phyloP scores from a whole-genome alignment of 2,329 filamentous ascomycete species.

The Huntiella abstrusa region DNA sequence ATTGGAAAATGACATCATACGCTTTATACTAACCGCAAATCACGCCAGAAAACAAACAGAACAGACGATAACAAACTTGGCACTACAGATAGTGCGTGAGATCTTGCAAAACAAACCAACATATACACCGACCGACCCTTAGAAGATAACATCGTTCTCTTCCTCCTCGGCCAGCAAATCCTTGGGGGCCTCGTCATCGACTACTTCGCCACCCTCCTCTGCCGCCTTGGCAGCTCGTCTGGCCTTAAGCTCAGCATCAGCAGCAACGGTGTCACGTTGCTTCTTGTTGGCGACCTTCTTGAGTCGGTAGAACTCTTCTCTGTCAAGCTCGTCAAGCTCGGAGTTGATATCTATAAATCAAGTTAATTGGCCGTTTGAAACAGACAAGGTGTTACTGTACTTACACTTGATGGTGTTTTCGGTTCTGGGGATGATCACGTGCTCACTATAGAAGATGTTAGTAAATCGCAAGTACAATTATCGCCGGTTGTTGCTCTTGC shows the following conservation, averaged over 20 bases:
- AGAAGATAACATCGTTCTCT: conserved; percentile 78
- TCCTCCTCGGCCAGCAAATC: conserved; percentile 60
- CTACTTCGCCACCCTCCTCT: conserved; percentile 23
- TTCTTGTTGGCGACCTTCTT: conserved; percentile 90
- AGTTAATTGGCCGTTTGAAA: neutral
- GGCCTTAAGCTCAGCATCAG: conserved; percentile 57
- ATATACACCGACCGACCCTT: conserved; percentile 10
- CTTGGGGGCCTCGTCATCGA: conserved; percentile 26
- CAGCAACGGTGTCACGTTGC: conserved; percentile 52
- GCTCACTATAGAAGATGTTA: conserved; percentile 36
- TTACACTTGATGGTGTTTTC: conserved; percentile 98
- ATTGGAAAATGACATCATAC: too few relatives aligned
- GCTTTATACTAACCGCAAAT: too few relatives aligned
- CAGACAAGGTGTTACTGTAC: conserved; percentile 13
- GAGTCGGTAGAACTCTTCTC: conserved; percentile 92
- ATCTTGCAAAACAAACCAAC: neutral
- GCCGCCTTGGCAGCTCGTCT: conserved; percentile 36
- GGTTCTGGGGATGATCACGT: conserved; percentile 91
- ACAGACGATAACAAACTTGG: neutral
- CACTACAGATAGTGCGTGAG: neutral
- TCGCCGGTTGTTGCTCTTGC: conserved; percentile 13
- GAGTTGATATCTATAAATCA: conserved; percentile 69
- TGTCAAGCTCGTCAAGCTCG: conserved; percentile 88
- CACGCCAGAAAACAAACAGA: too few relatives aligned
- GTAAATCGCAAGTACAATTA: conserved; percentile 29